Conservation (phyloP, 371 early-diverging fungal genomes). For the Massospora cicadina region DNA sequence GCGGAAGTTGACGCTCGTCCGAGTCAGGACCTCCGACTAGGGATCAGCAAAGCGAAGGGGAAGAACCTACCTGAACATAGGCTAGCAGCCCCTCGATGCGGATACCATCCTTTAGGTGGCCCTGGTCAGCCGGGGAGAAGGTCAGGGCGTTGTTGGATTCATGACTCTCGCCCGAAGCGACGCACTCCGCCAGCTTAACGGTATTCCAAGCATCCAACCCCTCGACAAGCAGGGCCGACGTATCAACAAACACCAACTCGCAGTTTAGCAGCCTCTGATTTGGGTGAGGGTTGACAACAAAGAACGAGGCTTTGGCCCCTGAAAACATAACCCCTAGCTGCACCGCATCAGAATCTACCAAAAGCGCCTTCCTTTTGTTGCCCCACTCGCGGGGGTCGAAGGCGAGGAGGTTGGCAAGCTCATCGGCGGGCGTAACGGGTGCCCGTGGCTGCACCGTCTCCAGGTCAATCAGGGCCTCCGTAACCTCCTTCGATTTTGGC, state of each 20-base stretch:
- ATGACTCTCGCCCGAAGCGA: neutral
- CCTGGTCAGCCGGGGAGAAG: neutral
- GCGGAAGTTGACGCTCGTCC: neutral
- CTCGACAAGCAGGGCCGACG: neutral
- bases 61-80: neutral
- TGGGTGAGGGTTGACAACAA: neutral
- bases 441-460: neutral
- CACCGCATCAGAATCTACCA: neutral
- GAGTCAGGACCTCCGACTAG: neutral
- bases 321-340: neutral
- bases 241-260: conserved; percentile 3
- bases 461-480: neutral
- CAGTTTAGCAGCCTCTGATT: neutral
- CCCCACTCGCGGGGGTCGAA: neutral
- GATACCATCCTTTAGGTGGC: neutral
- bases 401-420: neutral
- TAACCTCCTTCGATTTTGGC: neutral
- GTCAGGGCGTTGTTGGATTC: neutral
- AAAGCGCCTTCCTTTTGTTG: neutral
- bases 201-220: conserved; percentile 8
- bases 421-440: no score
- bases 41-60: neutral
- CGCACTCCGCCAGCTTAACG: neutral
- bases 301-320: neutral
- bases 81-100: neutral